phyloP scores from a whole-genome alignment of 306 rosid species.

The Luffa acutangula region DNA sequence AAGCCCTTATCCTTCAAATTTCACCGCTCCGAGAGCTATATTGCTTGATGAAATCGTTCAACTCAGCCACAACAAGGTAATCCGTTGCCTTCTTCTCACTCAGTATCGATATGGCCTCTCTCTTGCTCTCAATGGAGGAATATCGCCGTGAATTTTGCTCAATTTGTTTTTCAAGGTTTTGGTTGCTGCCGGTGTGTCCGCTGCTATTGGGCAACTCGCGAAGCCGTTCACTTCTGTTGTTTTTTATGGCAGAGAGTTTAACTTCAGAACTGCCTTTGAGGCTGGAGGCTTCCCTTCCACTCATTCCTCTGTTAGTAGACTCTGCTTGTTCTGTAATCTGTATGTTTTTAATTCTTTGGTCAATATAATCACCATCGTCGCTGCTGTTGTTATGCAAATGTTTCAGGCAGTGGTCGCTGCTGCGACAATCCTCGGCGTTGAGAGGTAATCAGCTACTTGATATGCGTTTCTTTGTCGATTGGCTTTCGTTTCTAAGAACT shows the following conservation, averaged over 20 bases:
- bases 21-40: slow-evolving; percentile 30
- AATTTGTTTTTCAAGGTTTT: slow-evolving; percentile 36
- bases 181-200: slow-evolving; percentile 61
- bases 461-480: slow-evolving; percentile 3
- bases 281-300: slow-evolving; percentile 95
- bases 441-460: slow-evolving; percentile 37
- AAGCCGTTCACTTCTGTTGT: slow-evolving; percentile 67
- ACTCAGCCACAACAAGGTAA: slow-evolving; percentile 69
- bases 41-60: slow-evolving; percentile 34
- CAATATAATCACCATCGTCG: background rate
- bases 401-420: slow-evolving; percentile 67
- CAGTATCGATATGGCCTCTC: background rate
- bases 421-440: slow-evolving; percentile 72
- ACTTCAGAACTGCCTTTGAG: slow-evolving; percentile 43
- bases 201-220: slow-evolving; percentile 63
- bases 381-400: background rate
- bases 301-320: slow-evolving; percentile 71
- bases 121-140: background rate
- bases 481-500: background rate
- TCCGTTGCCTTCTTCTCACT: background rate
- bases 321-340: background rate
- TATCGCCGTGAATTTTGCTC: background rate
- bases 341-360: background rate
- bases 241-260: slow-evolving; percentile 58
- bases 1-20: slow-evolving; percentile 19